phyloP scores from a whole-genome alignment of 345 rosid species.

The Eutrema heterophyllum region DNA sequence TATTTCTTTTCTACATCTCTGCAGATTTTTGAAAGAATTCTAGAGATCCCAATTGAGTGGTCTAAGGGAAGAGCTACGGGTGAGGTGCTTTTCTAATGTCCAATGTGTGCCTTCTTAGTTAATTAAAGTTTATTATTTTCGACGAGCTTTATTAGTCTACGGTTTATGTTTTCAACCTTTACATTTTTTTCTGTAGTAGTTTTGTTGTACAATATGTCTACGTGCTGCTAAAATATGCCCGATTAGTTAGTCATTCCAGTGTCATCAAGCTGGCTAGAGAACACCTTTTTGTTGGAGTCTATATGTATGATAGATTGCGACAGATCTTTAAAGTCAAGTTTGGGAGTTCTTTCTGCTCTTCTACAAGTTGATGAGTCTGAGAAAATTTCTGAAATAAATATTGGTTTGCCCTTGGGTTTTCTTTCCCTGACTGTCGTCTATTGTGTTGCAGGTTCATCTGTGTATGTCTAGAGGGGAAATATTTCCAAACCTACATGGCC shows the following conservation, averaged over 20 bases:
- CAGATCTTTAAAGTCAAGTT: not conserved
- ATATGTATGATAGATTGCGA: not conserved
- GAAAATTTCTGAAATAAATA: not conserved
- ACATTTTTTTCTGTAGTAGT: not conserved
- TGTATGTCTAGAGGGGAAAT: constrained; percentile 94
- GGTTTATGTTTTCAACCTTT: not conserved
- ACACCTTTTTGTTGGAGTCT: constrained; percentile 4
- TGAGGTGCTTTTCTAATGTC: constrained; percentile 95
- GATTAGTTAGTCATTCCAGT: not conserved
- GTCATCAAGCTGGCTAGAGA: not conserved
- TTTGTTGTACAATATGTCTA: not conserved
- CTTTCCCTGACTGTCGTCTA: constrained; percentile 13
- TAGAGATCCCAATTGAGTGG: constrained; percentile 89
- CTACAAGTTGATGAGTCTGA: constrained; percentile 8
- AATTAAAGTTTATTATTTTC: not conserved
- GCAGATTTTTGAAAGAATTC: constrained; percentile 89
- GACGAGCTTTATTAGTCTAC: not conserved
- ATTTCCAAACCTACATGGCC: constrained; percentile 92
- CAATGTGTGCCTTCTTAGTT: constrained; percentile 5
- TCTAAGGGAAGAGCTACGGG: constrained; percentile 96
- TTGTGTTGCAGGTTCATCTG: constrained; percentile 62
- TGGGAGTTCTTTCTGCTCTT: constrained; percentile 4
- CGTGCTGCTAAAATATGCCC: not conserved
- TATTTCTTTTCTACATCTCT: constrained; percentile 18
- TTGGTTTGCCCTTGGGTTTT: not conserved